Conservation (phyloP, 129 eudicot species). For the Solidago caesia region DNA sequence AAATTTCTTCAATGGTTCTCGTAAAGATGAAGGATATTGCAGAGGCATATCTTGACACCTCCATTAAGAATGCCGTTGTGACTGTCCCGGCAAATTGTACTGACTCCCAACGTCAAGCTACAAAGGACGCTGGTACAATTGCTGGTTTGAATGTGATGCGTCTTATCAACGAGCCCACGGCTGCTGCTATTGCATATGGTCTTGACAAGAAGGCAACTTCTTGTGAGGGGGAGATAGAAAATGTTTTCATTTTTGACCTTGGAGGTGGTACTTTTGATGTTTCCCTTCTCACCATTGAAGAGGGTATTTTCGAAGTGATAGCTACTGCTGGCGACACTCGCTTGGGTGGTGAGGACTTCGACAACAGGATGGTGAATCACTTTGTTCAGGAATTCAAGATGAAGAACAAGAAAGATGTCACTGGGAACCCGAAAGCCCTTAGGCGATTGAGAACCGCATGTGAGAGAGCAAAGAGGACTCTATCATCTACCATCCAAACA, state of each 20-base stretch:
- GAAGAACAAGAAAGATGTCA: neutral
- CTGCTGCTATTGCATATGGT: conserved; percentile 6
- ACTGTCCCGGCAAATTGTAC: neutral
- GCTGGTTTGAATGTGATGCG: neutral
- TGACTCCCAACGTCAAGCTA: too few relatives aligned
- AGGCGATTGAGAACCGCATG: neutral
- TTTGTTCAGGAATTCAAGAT: neutral
- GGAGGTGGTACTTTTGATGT: conserved; percentile 2
- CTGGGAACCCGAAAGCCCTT: neutral
- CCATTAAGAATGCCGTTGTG: neutral
- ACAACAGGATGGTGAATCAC: conserved; percentile 1
- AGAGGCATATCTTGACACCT: neutral
- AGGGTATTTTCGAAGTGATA: neutral
- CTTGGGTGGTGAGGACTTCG: too few relatives aligned
- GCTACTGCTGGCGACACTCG: neutral
- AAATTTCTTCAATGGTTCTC: conserved; percentile 6
- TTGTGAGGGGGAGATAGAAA: neutral
- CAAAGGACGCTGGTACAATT: too few relatives aligned
- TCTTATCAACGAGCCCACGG: neutral
- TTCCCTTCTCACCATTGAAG: neutral
- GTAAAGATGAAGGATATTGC: neutral
- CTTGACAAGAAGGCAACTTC: neutral
- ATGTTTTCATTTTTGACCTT: neutral
- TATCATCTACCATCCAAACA: neutral
- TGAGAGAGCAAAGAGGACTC: conserved; percentile 3